phyloP scores from a whole-genome alignment of 768 basidiomycete species.

The Xerocomus brunneocitrinus region DNA sequence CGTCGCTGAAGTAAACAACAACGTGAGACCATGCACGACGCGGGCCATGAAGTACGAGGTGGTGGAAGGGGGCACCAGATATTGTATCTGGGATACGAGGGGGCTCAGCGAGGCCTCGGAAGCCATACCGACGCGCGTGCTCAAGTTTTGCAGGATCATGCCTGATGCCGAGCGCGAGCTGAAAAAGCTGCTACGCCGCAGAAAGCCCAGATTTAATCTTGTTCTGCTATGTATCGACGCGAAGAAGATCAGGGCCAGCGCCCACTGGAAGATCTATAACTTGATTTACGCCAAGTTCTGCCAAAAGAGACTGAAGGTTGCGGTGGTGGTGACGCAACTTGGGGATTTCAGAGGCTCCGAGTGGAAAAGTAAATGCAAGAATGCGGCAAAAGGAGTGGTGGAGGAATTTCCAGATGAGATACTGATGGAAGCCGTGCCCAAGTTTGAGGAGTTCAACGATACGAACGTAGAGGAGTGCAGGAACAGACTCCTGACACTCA shows the following conservation, averaged over 20 bases:
- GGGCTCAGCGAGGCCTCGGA: slow-evolving; percentile 21
- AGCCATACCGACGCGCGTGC: not conserved
- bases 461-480: slow-evolving; percentile 16
- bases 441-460: slow-evolving; percentile 11
- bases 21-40: slow-evolving; percentile 21
- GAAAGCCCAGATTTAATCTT: slow-evolving; percentile 11
- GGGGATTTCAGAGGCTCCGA: slow-evolving; percentile 2
- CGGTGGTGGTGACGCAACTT: slow-evolving; percentile 16
- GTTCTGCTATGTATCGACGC: slow-evolving; percentile 21
- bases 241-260: slow-evolving; percentile 13
- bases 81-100: slow-evolving; percentile 24
- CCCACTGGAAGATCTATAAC: slow-evolving; percentile 20
- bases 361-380: slow-evolving; percentile 18
- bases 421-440: slow-evolving; percentile 20
- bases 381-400: slow-evolving; percentile 5
- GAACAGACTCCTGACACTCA: slow-evolving; percentile 18
- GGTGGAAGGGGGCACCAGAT: slow-evolving; percentile 2
- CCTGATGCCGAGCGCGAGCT: slow-evolving; percentile 17
- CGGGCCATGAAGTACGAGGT: slow-evolving; percentile 5
- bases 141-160: not conserved
- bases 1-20: slow-evolving; percentile 12
- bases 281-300: slow-evolving; percentile 17
- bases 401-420: slow-evolving; percentile 8
- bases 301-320: slow-evolving; percentile 7
- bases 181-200: slow-evolving; percentile 13